These are phyloP conservation scores for Stemphylium vesicarium DNA, from an alignment of 2,329 filamentous ascomycete species.

Conservation along the genomic window DNA sequence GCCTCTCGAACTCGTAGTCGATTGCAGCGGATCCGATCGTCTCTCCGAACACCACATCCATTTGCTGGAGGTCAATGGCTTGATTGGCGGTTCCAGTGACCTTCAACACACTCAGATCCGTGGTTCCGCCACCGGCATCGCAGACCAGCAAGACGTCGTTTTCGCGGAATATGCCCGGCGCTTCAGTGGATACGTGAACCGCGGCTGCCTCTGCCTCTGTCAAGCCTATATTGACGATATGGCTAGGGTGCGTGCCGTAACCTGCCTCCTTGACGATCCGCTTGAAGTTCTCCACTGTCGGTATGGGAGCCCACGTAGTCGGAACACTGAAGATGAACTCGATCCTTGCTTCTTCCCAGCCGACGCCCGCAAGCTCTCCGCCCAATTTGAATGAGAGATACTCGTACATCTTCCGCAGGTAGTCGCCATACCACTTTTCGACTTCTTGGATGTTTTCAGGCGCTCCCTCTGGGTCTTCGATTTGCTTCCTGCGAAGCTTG, in stretches of 20 bases:
- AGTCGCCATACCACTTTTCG: slow-evolving; percentile 58
- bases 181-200: slow-evolving; percentile 54
- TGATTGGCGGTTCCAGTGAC: slow-evolving; percentile 38
- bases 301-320: slow-evolving; percentile 61
- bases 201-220: slow-evolving; percentile 63
- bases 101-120: slow-evolving; percentile 49
- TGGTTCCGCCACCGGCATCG: slow-evolving; percentile 60
- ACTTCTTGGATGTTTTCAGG: slow-evolving; percentile 54
- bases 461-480: slow-evolving; percentile 53
- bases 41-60: slow-evolving; percentile 48
- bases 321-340: slow-evolving; percentile 65
- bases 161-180: slow-evolving; percentile 45
- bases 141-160: slow-evolving; percentile 58
- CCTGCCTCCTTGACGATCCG: slow-evolving; percentile 56
- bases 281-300: slow-evolving; percentile 60
- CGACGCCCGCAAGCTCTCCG: slow-evolving; percentile 46
- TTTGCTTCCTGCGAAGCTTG: slow-evolving; percentile 53
- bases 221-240: slow-evolving; percentile 54
- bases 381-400: slow-evolving; percentile 53
- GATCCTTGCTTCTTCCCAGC: slow-evolving; percentile 52
- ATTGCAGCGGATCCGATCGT: slow-evolving; percentile 53
- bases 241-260: slow-evolving; percentile 52
- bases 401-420: slow-evolving; percentile 56
- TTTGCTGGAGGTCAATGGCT: slow-evolving; percentile 39
- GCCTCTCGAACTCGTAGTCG: slow-evolving; percentile 49